phyloP scores from a whole-genome alignment of 495 filamentous ascomycete genomes.

The Hypoxylon intermedium region DNA sequence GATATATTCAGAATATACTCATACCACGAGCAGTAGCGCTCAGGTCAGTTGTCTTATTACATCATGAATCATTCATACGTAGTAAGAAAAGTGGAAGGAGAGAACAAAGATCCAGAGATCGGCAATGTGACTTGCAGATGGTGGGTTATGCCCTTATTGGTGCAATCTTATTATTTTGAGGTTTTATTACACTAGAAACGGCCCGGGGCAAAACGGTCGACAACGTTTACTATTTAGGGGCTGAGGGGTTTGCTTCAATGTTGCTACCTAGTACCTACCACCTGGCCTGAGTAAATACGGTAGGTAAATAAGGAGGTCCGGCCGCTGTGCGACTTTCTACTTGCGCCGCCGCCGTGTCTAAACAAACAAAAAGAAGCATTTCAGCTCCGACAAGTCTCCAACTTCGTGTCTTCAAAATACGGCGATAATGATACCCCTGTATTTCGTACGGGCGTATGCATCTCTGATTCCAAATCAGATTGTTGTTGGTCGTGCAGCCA shows the following conservation, averaged over 20 bases:
- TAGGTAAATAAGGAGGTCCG: too few relatives aligned
- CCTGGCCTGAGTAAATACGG: too few relatives aligned
- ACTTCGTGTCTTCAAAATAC: background rate
- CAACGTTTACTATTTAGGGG: background rate
- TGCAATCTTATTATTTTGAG: slow-evolving; percentile 8
- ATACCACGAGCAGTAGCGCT: background rate
- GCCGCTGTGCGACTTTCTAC: too few relatives aligned
- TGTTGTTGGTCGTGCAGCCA: slow-evolving; percentile 21
- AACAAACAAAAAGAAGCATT: background rate
- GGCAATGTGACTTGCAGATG: slow-evolving; percentile 36
- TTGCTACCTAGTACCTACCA: too few relatives aligned
- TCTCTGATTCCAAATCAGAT: slow-evolving; percentile 17
- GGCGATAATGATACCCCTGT: background rate
- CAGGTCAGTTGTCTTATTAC: slow-evolving; percentile 15
- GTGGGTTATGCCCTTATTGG: slow-evolving; percentile 23
- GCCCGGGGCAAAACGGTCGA: slow-evolving; percentile 6
- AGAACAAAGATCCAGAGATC: slow-evolving; percentile 28
- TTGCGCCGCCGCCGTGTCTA: too few relatives aligned
- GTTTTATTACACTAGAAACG: slow-evolving; percentile 16
- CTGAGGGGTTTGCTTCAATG: too few relatives aligned
- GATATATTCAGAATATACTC: too few relatives aligned
- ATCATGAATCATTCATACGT: slow-evolving; percentile 32
- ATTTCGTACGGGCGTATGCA: slow-evolving; percentile 24
- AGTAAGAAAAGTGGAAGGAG: slow-evolving; percentile 21
- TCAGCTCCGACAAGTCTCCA: slow-evolving; percentile 1